Evolutionary conservation across 495 filamentous ascomycete species (phyloP).

Genomic region (Venustampulla echinocandica): DNA sequence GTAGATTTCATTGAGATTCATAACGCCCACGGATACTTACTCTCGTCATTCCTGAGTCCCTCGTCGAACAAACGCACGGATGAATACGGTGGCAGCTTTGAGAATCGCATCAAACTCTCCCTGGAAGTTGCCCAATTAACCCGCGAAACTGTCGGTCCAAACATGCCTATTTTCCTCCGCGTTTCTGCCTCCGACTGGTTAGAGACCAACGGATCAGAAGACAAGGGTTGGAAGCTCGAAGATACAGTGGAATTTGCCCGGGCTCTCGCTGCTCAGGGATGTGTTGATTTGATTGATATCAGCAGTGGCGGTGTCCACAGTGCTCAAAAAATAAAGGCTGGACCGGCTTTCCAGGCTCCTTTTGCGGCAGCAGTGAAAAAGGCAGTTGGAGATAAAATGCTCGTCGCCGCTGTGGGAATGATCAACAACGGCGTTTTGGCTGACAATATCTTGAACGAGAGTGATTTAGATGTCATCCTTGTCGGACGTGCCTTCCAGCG

Average conservation of each 20-base stretch:
- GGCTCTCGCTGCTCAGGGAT: constrained; percentile 42
- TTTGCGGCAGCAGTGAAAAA: constrained; percentile 55
- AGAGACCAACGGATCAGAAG: constrained; percentile 24
- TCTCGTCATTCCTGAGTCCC: constrained; percentile 47
- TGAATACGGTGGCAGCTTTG: constrained; percentile 56
- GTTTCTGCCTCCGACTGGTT: constrained; percentile 34
- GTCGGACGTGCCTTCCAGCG: constrained; percentile 61
- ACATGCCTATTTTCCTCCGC: constrained; percentile 46
- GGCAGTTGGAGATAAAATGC: constrained; percentile 48
- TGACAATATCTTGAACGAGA: constrained; percentile 34
- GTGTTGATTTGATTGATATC: constrained; percentile 59
- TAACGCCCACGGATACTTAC: constrained; percentile 44
- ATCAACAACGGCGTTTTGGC: constrained; percentile 46
- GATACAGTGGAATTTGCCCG: constrained; percentile 48
- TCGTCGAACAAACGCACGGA: constrained; percentile 52
- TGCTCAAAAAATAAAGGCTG: constrained; percentile 44
- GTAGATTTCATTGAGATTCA: constrained; percentile 46
- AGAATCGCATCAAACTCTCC: constrained; percentile 50
- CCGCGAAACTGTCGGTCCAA: constrained; percentile 43
- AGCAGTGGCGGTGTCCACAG: constrained; percentile 47
- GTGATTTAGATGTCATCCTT: constrained; percentile 50
- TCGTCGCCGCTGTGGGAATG: constrained; percentile 52
- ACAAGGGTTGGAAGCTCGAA: constrained; percentile 47
- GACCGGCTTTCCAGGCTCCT: constrained; percentile 58
- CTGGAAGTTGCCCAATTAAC: constrained; percentile 50